phyloP scores from a whole-genome alignment of 2,329 filamentous ascomycete genomes.

The Botrytis aclada region DNA sequence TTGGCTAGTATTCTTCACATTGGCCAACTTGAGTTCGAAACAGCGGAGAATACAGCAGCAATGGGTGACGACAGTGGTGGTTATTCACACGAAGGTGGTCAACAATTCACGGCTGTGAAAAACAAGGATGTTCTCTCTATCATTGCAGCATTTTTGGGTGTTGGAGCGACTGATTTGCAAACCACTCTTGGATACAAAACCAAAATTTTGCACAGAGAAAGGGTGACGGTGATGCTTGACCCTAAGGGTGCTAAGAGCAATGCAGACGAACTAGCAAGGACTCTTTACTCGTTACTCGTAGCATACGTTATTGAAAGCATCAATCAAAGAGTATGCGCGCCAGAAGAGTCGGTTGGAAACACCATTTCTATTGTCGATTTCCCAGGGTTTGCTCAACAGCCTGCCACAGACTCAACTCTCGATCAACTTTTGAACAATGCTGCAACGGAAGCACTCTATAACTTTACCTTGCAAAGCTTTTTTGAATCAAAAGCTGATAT shows the following conservation, averaged over 20 bases:
- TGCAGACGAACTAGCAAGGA: slow-evolving; percentile 89
- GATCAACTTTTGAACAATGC: slow-evolving; percentile 96
- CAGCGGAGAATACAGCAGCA: slow-evolving; percentile 72
- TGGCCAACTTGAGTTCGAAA: slow-evolving; percentile 92
- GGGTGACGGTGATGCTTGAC: slow-evolving; percentile 98
- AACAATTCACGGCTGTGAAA: slow-evolving; percentile 80
- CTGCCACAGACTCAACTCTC: slow-evolving; percentile 77
- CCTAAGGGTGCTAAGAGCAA: slow-evolving; percentile 85
- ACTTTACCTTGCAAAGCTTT: slow-evolving; percentile 90
- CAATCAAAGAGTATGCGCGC: slow-evolving; percentile 83
- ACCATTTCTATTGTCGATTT: slow-evolving; percentile 96
- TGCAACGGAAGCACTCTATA: slow-evolving; percentile 87
- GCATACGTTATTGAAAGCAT: slow-evolving; percentile 91
- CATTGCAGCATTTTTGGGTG: slow-evolving; percentile 90
- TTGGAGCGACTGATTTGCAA: slow-evolving; percentile 77
- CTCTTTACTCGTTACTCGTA: slow-evolving; percentile 88
- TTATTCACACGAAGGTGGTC: slow-evolving; percentile 91
- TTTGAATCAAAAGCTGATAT: slow-evolving; percentile 93
- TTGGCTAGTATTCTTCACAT: slow-evolving; percentile 94
- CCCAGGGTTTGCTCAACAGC: slow-evolving; percentile 85
- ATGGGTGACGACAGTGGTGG: slow-evolving; percentile 89
- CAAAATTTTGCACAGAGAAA: slow-evolving; percentile 91
- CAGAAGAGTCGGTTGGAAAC: slow-evolving; percentile 85
- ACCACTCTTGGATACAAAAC: slow-evolving; percentile 91
- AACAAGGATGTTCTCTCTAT: slow-evolving; percentile 88